Evolutionary conservation across 805 yeast genomes (phyloP), one percentile per base, ranked within the genome.

Genomic region (Candida maris): DNA sequence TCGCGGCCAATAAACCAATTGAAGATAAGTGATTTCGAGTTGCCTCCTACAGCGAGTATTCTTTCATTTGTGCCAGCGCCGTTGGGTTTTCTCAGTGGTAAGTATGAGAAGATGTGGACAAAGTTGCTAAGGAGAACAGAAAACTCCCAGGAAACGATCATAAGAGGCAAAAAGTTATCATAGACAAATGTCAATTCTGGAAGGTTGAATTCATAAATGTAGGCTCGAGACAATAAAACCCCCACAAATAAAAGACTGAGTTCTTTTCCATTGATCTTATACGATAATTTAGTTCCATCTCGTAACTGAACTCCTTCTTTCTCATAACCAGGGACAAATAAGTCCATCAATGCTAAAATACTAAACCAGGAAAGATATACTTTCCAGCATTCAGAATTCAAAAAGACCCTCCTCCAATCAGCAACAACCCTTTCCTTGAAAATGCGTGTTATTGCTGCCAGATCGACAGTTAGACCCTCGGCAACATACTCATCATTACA

Each of bases 1-100:
- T 91, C 97, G 42, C 98, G 78, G 20, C 98, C 98, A 56, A 93
- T 88, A 56, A 88, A 93, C 97, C 96, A 89, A 55, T 93, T 96
- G 56, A 85, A 91, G 7, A 91, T 49, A 0, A 62, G 48, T 46
- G 75, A 79, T 0, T 86, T 85, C 0, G 95, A 71, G 62, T 91
- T 91, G 3, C 98, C 98, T 30, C 93, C 93, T 26, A 74, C 59
- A 0, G 97, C 89, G 35, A 93, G 68, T 26, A 93, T 77, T 45
- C 85, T 69, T 51, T 85, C 93, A 8, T 65, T 67, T 1, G 80
- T 75, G 0, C 71, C 74, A 4, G 51, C 38, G 5, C 81, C 81
- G 53, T 81, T 83, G 5, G 39, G 64, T 51, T 22, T 51, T 45
- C 60, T 41, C 26, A 78, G 59, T 10, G 88, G 85, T 5, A 81